Percentiles rank a stretch among this genome's conserved stretches.
These are phyloP conservation scores for Fusarium sp. DNA, from an alignment of 2,329 filamentous ascomycete genomes.

Conservation along the genomic window DNA sequence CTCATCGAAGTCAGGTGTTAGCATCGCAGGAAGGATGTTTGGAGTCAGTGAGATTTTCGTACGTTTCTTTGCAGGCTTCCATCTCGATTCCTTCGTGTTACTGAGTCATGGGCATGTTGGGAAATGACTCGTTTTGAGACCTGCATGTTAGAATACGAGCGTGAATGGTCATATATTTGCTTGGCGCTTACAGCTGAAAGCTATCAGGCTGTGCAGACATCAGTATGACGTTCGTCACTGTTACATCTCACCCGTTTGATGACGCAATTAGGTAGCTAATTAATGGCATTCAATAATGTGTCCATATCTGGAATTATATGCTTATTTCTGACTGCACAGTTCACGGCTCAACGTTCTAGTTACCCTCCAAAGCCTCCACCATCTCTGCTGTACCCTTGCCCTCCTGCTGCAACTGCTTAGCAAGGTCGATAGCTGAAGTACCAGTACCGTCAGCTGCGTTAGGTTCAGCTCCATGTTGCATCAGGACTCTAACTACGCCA, in stretches of 20 bases:
- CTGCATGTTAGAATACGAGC: fast-evolving
- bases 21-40: not conserved
- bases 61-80: not conserved
- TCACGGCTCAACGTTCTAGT: not conserved
- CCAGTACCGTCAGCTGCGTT: fast-evolving
- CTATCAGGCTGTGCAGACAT: not conserved
- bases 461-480: not conserved
- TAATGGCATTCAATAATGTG: too few species aligned
- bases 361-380: not conserved
- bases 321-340: too few species aligned
- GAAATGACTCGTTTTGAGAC: not conserved
- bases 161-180: not conserved
- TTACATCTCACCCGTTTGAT: too few species aligned
- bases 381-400: not conserved
- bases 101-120: fast-evolving
- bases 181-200: not conserved
- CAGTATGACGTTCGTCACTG: not conserved
- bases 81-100: not conserved
- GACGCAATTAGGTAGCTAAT: too few species aligned
- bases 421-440: not conserved
- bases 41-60: fast-evolving
- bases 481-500: not conserved
- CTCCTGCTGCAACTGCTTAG: not conserved
- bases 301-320: too few species aligned
- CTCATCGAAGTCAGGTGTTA: not conserved